These are phyloP conservation scores for Calonectria leucothoes DNA, from an alignment of 2,329 filamentous ascomycete genomes.

Conservation along the genomic window DNA sequence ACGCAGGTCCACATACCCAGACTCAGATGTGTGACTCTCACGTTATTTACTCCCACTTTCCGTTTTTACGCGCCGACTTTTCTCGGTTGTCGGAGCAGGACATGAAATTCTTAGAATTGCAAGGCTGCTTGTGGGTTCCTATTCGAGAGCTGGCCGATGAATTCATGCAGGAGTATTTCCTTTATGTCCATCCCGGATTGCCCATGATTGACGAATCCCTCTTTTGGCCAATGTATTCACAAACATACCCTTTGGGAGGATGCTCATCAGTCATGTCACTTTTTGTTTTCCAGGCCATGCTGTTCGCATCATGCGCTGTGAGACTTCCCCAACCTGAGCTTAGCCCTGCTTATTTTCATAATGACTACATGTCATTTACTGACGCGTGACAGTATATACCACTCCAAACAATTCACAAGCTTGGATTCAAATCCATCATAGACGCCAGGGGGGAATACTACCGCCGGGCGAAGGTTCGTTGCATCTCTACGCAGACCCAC, in stretches of 20 bases:
- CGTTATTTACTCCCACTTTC: conserved; percentile 23
- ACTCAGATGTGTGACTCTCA: not conserved
- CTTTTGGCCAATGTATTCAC: conserved; percentile 25
- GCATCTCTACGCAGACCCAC: not conserved
- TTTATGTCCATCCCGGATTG: conserved; percentile 23
- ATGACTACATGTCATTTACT: not conserved
- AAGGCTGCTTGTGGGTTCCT: conserved; percentile 25
- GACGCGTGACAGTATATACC: conserved; percentile 9
- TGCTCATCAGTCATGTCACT: conserved; percentile 11
- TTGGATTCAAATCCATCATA: conserved; percentile 19
- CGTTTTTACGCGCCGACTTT: conserved; percentile 18
- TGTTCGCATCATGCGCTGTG: conserved; percentile 28
- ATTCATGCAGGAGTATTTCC: conserved; percentile 25
- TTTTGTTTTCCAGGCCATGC: conserved; percentile 25
- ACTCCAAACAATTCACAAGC: not conserved
- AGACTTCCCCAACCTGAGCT: not conserved
- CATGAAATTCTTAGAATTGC: conserved; percentile 22
- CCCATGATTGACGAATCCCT: conserved; percentile 17
- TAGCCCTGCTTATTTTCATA: not conserved
- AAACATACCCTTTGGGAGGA: not conserved
- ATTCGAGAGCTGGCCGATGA: conserved; percentile 14
- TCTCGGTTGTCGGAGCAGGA: conserved; percentile 12
- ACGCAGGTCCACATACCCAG: not conserved
- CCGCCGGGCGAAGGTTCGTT: conserved; percentile 17
- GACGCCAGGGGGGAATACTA: conserved; percentile 20